Conservation (phyloP, 148 eudicot genomes). For the Chenopodium formosanum region DNA sequence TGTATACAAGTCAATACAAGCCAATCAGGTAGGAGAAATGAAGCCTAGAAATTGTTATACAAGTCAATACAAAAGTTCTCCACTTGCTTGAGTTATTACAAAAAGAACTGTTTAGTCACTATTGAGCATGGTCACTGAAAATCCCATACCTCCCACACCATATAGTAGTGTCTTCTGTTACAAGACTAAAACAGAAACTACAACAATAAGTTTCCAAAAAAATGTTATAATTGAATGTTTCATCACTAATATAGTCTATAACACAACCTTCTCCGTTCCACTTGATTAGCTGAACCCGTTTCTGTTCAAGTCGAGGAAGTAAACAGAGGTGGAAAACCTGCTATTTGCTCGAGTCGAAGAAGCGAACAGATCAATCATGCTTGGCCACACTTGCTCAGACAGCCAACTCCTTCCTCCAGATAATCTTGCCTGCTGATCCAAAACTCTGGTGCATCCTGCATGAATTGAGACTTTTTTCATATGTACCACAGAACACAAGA, state of each 20-base stretch:
- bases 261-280: not conserved
- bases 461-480: not conserved
- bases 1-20: no score
- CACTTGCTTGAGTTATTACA: not conserved
- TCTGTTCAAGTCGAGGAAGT: not conserved
- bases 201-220: not conserved
- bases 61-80: no score
- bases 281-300: not conserved
- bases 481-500: not conserved
- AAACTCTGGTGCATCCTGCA: slow-evolving; percentile 98
- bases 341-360: not conserved
- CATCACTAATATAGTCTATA: not conserved
- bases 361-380: slow-evolving; percentile 36
- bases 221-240: no score
- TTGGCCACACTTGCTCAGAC: slow-evolving; percentile 86
- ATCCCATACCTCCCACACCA: not conserved
- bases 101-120: not conserved
- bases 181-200: not conserved
- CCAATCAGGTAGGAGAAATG: no score
- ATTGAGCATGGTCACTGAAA: not conserved
- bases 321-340: not conserved
- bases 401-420: slow-evolving; percentile 90
- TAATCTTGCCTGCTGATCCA: slow-evolving; percentile 96
- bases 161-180: not conserved
- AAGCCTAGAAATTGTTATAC: no score